Conservation (phyloP, 2,329 filamentous ascomycete species). For the Monascus ruber region DNA sequence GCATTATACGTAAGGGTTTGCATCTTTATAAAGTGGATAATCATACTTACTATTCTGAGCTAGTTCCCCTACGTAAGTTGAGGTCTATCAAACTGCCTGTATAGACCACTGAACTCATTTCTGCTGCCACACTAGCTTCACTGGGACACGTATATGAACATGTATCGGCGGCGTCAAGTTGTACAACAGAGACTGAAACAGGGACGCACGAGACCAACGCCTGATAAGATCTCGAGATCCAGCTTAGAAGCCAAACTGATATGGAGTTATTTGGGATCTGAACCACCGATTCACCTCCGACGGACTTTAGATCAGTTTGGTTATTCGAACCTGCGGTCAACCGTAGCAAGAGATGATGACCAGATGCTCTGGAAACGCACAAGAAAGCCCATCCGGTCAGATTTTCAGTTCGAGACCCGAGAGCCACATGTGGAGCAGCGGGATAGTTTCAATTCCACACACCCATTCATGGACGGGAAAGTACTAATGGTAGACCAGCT, state of each 20-base stretch:
- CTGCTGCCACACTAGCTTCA: constrained; percentile 36
- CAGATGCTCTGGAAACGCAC: constrained; percentile 56
- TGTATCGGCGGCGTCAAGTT: constrained; percentile 46
- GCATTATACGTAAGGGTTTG: constrained; percentile 18
- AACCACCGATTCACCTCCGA: constrained; percentile 51
- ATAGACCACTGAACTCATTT: background rate
- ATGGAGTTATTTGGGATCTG: constrained; percentile 51
- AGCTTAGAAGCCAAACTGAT: constrained; percentile 49
- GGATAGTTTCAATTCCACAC: constrained; percentile 3
- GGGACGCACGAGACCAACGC: constrained; percentile 46
- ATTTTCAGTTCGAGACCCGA: constrained; percentile 25
- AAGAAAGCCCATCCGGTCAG: constrained; percentile 37
- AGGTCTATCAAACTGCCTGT: background rate
- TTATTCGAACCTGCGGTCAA: constrained; percentile 51
- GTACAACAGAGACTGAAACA: constrained; percentile 43
- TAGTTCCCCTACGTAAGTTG: background rate
- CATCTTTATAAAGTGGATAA: background rate
- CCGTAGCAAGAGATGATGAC: constrained; percentile 50
- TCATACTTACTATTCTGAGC: background rate
- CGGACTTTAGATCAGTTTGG: constrained; percentile 54
- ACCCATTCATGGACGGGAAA: constrained; percentile 20
- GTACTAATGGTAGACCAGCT: constrained; percentile 60
- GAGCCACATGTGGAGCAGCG: constrained; percentile 28
- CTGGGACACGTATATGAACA: constrained; percentile 51
- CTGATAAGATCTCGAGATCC: constrained; percentile 41